These are phyloP conservation scores for Pseudogymnoascus sp. DNA, from an alignment of 2,329 filamentous ascomycete species.

Conservation along the genomic window DNA sequence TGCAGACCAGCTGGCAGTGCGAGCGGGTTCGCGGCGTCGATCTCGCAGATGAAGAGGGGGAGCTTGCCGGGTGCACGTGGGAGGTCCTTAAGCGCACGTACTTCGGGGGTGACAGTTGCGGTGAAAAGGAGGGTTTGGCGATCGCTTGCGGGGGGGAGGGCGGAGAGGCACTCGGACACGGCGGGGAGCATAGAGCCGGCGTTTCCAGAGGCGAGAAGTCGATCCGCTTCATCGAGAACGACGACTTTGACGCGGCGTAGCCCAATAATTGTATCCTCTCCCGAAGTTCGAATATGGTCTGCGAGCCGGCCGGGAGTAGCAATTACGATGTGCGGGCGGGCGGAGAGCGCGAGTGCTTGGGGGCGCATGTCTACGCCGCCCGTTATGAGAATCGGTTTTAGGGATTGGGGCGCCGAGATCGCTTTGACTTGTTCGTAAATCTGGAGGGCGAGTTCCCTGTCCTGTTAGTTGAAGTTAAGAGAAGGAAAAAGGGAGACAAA, in stretches of 20 bases:
- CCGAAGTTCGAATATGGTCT: conserved; percentile 86
- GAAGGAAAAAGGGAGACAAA: conserved; percentile 26
- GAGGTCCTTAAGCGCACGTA: conserved; percentile 74
- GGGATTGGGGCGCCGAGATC: conserved; percentile 75
- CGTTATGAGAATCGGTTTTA: conserved; percentile 84
- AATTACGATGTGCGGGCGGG: conserved; percentile 83
- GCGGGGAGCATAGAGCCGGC: conserved; percentile 89
- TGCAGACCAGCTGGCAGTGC: conserved; percentile 72
- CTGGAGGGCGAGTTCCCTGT: conserved; percentile 80
- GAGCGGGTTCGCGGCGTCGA: conserved; percentile 59
- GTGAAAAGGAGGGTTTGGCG: conserved; percentile 96
- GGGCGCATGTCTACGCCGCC: conserved; percentile 87
- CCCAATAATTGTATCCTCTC: conserved; percentile 80
- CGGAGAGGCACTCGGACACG: conserved; percentile 77
- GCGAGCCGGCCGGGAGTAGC: conserved; percentile 88
- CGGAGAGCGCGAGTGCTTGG: conserved; percentile 76
- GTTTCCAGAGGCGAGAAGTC: conserved; percentile 64
- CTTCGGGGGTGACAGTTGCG: conserved; percentile 87
- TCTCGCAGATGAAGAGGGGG: conserved; percentile 82
- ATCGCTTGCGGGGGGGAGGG: conserved; percentile 65
- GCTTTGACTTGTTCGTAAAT: conserved; percentile 96
- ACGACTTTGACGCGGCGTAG: conserved; percentile 73
- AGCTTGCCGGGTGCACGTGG: conserved; percentile 59
- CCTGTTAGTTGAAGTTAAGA: neutral
- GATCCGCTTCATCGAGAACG: conserved; percentile 92